Percentiles rank a stretch among this genome's conserved stretches.
Evolutionary conservation across 495 filamentous ascomycete species (phyloP).

Genomic region (Daldinia bambusicola): DNA sequence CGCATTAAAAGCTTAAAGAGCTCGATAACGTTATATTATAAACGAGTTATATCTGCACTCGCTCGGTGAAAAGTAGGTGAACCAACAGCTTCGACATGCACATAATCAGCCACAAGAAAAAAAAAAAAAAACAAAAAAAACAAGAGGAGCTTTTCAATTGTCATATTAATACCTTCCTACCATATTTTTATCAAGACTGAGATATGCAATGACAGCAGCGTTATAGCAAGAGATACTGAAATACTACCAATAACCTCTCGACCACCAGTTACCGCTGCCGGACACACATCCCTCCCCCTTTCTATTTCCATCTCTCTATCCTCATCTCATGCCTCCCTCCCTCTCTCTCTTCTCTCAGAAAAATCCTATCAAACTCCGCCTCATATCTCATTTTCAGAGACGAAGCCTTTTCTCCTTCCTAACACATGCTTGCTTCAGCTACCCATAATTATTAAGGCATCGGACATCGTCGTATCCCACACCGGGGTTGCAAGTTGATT

Average conservation of each 20-base stretch:
- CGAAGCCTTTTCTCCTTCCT: slow-evolving; percentile 6
- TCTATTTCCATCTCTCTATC: slow-evolving; percentile 27
- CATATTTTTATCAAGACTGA: slow-evolving; percentile 27
- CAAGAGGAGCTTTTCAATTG: slow-evolving; percentile 12
- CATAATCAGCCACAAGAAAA: slow-evolving; percentile 1
- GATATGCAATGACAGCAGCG: slow-evolving; percentile 39
- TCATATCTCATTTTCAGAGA: slow-evolving; percentile 39
- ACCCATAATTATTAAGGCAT: slow-evolving; percentile 2
- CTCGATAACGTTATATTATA: neutral
- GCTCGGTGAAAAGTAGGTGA: neutral
- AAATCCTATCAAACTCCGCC: slow-evolving; percentile 16
- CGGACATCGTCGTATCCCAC: slow-evolving; percentile 4
- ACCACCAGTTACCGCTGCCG: slow-evolving; percentile 15
- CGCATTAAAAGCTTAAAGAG: neutral
- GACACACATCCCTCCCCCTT: slow-evolving; percentile 21
- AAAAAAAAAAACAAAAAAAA: neutral
- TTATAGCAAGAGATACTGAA: slow-evolving; percentile 28
- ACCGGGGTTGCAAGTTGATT: slow-evolving; percentile 7
- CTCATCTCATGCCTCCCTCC: slow-evolving; percentile 20
- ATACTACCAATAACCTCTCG: slow-evolving; percentile 10
- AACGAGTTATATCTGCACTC: neutral
- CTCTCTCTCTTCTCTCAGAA: slow-evolving; percentile 1
- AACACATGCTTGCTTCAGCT: slow-evolving; percentile 11
- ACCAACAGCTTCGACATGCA: neutral
- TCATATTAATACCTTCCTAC: slow-evolving; percentile 48